Evolutionary conservation across 1,284 basidiomycete species (phyloP), one percentile per base, ranked within the genome.

Genomic region (Sanghuangporus baumii): DNA sequence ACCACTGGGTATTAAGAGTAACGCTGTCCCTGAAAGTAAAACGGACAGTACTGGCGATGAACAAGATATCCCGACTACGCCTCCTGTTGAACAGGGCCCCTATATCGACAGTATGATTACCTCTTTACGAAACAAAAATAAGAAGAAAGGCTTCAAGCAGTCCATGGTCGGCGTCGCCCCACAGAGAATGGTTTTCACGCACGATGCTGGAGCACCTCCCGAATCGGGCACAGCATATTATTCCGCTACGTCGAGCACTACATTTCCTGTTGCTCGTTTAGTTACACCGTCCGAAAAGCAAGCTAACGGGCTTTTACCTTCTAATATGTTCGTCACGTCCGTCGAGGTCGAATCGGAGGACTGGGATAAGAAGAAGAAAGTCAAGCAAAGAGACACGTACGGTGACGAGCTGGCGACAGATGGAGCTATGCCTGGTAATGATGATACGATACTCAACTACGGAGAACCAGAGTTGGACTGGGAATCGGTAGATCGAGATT

Each of bases 111-210:
- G 79, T 54, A 80, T 81, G 74, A 84, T 86, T 83, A 76, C 83
- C 57, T 83, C 82, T 1, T 73, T 89, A 14, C 78, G 82, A 56
- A 90, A 89, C 70, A 90, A 89, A 71, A 89, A 89, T 73, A 90
- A 91, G 72, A 83, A 81, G 57, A 86, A 81, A 64, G 85, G 83
- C 11, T 89, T 86, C 73, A 85, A 81, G 68, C 74, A 80, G 47
- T 74, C 81, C 3, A 78, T 88, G 71, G 65, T 71, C 0, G 75
- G 70, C 11, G 75, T 79, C 0, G 74, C 83, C 3, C 79, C 83
- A 0, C 70, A 76, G 31, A 88, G 83, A 70, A 87, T 90, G 61
- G 74, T 85, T n/a, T 91, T 90, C 67, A 18, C 43, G 20, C 50
- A 55, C 9, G 31, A 52, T 6, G 36, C 26, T 14, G 52, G 38